Evolutionary conservation across 768 basidiomycete genomes (phyloP).

Genomic region (Suillus hirtellus): DNA sequence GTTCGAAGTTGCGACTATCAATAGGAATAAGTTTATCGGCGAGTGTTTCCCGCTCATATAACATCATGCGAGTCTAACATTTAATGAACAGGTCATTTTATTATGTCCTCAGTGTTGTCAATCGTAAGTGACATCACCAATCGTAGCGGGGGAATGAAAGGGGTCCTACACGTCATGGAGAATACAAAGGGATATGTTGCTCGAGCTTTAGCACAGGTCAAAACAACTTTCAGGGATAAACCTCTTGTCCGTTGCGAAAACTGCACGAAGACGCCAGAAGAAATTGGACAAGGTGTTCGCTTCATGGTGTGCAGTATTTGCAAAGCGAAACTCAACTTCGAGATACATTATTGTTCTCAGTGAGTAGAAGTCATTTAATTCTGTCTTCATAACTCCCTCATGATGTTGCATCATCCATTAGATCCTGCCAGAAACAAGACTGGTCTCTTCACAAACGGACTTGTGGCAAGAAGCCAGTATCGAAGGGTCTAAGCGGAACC

Average conservation of each 20-base stretch:
- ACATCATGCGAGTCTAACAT: neutral
- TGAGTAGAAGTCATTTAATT: neutral
- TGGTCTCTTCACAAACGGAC: constrained; percentile 19
- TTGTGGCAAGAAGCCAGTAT: constrained; percentile 20
- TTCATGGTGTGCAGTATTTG: constrained; percentile 26
- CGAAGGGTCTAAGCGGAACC: constrained; percentile 24
- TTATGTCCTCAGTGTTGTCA: constrained; percentile 7
- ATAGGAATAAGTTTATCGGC: constrained; percentile 23
- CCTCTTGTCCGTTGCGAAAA: constrained; percentile 22
- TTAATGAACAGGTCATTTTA: constrained; percentile 12
- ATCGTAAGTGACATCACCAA: constrained; percentile 4
- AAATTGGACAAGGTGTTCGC: constrained; percentile 16
- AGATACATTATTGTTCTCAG: constrained; percentile 24
- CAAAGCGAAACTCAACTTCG: constrained; percentile 20
- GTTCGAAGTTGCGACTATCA: constrained; percentile 15
- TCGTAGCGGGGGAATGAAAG: constrained; percentile 5
- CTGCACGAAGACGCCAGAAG: constrained; percentile 21
- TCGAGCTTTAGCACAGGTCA: neutral
- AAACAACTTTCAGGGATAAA: constrained; percentile 12
- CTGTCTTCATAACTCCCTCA: neutral
- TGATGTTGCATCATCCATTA: constrained; percentile 5
- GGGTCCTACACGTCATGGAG: constrained; percentile 7
- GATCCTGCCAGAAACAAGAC: constrained; percentile 21
- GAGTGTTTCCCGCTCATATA: neutral
- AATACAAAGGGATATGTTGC: constrained; percentile 8